phyloP scores from a whole-genome alignment of 805 yeast species.

The Ogataea parapolymorpha region DNA sequence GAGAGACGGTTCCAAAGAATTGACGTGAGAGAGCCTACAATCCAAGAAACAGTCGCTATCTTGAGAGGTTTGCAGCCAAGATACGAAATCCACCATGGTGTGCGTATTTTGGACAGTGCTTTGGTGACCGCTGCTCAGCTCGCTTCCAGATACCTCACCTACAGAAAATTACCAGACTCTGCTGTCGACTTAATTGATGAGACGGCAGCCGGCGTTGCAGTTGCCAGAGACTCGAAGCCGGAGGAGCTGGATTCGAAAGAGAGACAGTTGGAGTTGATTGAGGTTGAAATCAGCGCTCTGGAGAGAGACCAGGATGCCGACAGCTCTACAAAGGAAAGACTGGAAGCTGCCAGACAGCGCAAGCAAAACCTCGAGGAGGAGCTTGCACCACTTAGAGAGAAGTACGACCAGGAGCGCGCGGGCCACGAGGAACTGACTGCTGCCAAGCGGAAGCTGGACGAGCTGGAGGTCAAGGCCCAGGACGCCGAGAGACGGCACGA shows the following conservation, averaged over 20 bases:
- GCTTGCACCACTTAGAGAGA: constrained; percentile 77
- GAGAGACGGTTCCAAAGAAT: constrained; percentile 98
- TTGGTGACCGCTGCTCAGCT: constrained; percentile 91
- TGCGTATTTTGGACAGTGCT: constrained; percentile 91
- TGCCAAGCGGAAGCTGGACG: constrained; percentile 88
- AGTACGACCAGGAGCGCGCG: constrained; percentile 80
- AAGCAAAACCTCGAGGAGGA: constrained; percentile 84
- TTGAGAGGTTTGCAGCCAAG: constrained; percentile 93
- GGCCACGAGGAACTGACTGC: constrained; percentile 89
- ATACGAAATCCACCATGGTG: constrained; percentile 97
- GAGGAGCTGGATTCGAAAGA: constrained; percentile 93
- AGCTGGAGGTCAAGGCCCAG: constrained; percentile 83
- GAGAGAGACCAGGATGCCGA: constrained; percentile 93
- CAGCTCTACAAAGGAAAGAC: constrained; percentile 78
- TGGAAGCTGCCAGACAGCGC: constrained; percentile 71
- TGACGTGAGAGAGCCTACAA: constrained; percentile 91
- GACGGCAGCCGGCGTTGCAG: constrained; percentile 95
- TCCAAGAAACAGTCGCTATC: constrained; percentile 91
- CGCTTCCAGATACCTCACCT: constrained; percentile 91
- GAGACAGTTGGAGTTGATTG: constrained; percentile 85
- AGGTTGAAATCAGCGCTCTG: constrained; percentile 94
- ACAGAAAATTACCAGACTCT: constrained; percentile 93
- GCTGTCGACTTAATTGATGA: constrained; percentile 97
- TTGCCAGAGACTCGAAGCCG: constrained; percentile 96
- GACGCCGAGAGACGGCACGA: constrained; percentile 98